Base-by-base conservation (phyloP, 2,329 filamentous ascomycete species). In the Elsinoe australis region DNA sequence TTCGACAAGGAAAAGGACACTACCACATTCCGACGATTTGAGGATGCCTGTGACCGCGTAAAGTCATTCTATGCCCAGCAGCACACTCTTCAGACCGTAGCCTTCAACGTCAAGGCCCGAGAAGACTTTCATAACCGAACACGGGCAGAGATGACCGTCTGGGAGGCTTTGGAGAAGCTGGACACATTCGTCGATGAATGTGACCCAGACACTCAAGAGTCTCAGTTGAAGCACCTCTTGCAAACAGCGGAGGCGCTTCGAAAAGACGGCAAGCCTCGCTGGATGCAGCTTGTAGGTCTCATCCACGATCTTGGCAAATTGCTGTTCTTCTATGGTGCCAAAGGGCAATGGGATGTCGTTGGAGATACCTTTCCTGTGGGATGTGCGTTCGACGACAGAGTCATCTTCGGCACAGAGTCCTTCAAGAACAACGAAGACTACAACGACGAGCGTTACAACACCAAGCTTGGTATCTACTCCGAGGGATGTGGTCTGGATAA, bases 271-370 rank as follows among this genome's bases (percentile, higher is more conserved):
- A 85, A 86, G 71, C 84, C 84, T 6, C 75, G 83, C 55, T 88
- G 84, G 84, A 87, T 88, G 80, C 83, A 87, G 68, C 67, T 87
- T 21, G 83, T 80, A 0, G 84, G 84, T 5, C 73, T 89, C 18
- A 82, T 88, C 63, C 85, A 89, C 66, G 85, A 88, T 61, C 73
- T 88, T 1, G 85, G 85, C 64, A 89, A 88, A 68, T 75, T 89
- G 7, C 76, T 87, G 54, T 85, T 82, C 72, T 85, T 87, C 70
- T 85, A 85, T 69, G 85, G 79, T 52, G 85, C 85, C n/a, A 71
- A 83, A 59, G 87, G 87, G 44, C 88, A 94, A 69, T 95, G 88
- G 88, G 87, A 94, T 61, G 87, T 94, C 2, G 88, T 95, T 19
- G 88, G 88, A 50, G 85, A 89, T 65, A 88, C 84, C 1, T 88